Percentiles rank a stretch among this genome's conserved stretches.
phyloP scores from a whole-genome alignment of 2,329 filamentous ascomycete species.

The Chrysoporthe austroafricana region DNA sequence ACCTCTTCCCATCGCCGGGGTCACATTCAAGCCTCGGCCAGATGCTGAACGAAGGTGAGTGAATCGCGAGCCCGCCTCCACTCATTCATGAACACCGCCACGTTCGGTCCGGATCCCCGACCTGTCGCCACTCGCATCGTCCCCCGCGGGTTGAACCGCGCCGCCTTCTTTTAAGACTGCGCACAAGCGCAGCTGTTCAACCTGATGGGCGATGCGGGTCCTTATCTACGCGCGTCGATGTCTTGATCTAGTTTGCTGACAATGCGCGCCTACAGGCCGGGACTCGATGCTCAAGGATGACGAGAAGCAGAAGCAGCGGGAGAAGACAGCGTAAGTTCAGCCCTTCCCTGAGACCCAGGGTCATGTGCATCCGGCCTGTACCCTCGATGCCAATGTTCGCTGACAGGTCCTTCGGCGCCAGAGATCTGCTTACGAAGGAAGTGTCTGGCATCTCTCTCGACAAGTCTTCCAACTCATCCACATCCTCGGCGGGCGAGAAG shows the following conservation, averaged over 20 bases:
- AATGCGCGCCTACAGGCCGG: constrained; percentile 35
- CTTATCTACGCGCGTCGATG: background rate
- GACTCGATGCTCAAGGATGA: constrained; percentile 55
- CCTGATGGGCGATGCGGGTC: background rate
- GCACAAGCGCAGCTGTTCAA: too few relatives aligned
- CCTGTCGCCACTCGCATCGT: background rate
- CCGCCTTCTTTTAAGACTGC: too few relatives aligned
- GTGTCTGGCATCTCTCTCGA: constrained; percentile 94
- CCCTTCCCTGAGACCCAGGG: background rate
- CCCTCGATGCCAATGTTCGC: constrained; percentile 8
- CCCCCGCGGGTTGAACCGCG: background rate
- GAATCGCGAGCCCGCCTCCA: background rate
- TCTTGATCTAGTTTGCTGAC: constrained; percentile 5
- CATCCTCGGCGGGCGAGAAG: constrained; percentile 64
- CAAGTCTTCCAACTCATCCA: constrained; percentile 58
- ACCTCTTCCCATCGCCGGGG: constrained; percentile 67
- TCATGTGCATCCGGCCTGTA: background rate
- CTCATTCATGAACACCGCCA: background rate
- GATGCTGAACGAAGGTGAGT: constrained; percentile 78
- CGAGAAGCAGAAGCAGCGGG: constrained; percentile 78
- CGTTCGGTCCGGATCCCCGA: constrained; percentile 7
- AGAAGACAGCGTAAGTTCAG: constrained; percentile 85
- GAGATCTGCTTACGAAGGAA: constrained; percentile 87
- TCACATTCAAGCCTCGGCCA: constrained; percentile 80
- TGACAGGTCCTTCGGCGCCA: constrained; percentile 41